A percentile compares a stretch with the other conserved stretches of the same genome.
These are phyloP conservation scores for Plasmodium falciparum DNA, from an alignment of 169 alveolate species.

Conservation along the genomic window DNA sequence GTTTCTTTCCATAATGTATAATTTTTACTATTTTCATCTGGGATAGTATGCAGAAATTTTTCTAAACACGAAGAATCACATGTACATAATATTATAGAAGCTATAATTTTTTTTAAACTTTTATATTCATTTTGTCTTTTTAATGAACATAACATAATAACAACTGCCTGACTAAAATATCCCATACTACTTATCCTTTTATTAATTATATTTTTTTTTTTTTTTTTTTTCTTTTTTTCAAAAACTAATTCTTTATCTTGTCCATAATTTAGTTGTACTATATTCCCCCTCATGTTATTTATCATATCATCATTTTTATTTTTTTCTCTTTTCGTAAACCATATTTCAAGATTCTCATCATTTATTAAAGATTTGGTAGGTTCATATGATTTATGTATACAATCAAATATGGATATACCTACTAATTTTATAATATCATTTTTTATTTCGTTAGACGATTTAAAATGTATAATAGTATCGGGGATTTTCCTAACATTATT, in stretches of 20 bases:
- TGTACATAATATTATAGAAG: conserved; percentile 52
- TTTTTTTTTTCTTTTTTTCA: not conserved
- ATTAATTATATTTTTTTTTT: too few relatives aligned
- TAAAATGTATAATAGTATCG: conserved; percentile 11
- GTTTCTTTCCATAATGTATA: conserved; percentile 50
- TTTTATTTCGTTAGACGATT: conserved; percentile 62
- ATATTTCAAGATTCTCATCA: conserved; percentile 34
- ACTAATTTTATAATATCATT: conserved; percentile 34
- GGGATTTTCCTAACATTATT: not conserved
- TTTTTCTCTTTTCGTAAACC: conserved; percentile 67
- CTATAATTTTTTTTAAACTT: conserved; percentile 54
- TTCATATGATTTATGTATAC: conserved; percentile 1
- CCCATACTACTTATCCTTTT: conserved; percentile 66
- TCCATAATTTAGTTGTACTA: not conserved
- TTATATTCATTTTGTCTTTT: conserved; percentile 60
- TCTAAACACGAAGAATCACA: conserved; percentile 72
- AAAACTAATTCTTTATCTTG: not conserved
- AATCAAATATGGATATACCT: conserved; percentile 73
- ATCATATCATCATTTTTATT: not conserved
- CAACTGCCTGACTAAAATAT: conserved; percentile 41
- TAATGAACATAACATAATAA: conserved; percentile 66
- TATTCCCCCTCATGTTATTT: not conserved
- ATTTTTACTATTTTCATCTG: conserved; percentile 63
- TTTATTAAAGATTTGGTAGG: conserved; percentile 47
- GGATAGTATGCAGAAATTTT: conserved; percentile 62